Evolutionary conservation across 2,329 filamentous ascomycete genomes (phyloP).

Genomic region (Tolypocladium amazonense): DNA sequence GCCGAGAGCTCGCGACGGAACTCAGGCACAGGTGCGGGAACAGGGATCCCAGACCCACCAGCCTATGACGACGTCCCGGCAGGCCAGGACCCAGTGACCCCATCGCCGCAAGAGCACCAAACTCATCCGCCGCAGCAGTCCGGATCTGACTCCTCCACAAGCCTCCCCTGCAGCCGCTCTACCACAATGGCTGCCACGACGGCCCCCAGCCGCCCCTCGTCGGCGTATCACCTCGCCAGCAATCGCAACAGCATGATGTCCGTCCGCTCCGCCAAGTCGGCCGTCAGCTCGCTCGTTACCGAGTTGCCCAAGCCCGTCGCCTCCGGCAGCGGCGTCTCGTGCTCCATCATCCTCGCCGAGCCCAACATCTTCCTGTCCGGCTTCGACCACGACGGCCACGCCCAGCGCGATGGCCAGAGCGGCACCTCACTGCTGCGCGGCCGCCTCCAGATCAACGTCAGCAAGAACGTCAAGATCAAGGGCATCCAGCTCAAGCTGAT

Average conservation of each 20-base stretch:
- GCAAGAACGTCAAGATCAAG: slow-evolving; percentile 89
- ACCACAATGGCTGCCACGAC: slow-evolving; percentile 13
- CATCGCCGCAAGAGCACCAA: slow-evolving; percentile 3
- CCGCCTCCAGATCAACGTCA: slow-evolving; percentile 68
- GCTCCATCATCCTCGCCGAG: slow-evolving; percentile 66
- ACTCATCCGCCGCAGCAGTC: neutral
- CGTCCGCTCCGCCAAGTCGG: slow-evolving; percentile 38
- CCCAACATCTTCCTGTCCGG: slow-evolving; percentile 72
- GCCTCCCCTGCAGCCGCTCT: neutral
- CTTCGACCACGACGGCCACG: slow-evolving; percentile 60
- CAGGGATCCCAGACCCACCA: slow-evolving; percentile 12
- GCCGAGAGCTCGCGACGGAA: neutral
- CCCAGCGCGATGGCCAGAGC: slow-evolving; percentile 40
- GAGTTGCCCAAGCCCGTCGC: slow-evolving; percentile 65
- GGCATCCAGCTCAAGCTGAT: slow-evolving; percentile 78
- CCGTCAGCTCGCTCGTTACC: slow-evolving; percentile 38
- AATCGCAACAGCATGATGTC: slow-evolving; percentile 41
- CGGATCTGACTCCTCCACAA: neutral
- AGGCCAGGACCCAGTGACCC: slow-evolving; percentile 1
- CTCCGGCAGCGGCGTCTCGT: slow-evolving; percentile 62
- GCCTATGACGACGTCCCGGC: slow-evolving; percentile 19
- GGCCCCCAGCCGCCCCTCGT: slow-evolving; percentile 8
- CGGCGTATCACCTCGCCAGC: slow-evolving; percentile 14
- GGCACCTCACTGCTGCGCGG: slow-evolving; percentile 80
- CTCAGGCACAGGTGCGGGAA: slow-evolving; percentile 1